phyloP scores from a whole-genome alignment of 148 eudicot species.

The Fagopyrum tataricum region DNA sequence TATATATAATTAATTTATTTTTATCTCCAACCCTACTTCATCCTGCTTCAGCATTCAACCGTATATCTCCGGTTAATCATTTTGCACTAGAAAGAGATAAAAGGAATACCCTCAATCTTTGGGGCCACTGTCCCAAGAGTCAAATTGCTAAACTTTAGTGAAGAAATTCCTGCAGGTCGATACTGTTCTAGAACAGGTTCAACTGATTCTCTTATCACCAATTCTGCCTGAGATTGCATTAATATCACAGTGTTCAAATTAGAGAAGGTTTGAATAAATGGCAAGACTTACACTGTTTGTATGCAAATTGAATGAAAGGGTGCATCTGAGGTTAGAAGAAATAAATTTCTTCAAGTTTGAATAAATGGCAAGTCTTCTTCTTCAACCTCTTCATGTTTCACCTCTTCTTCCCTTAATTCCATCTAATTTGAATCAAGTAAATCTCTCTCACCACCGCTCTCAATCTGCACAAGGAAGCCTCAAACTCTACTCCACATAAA shows the following conservation, averaged over 20 bases:
- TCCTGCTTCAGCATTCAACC: not conserved
- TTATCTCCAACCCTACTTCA: not conserved
- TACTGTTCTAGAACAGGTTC: slow-evolving; percentile 95
- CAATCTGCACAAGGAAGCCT: too few species aligned
- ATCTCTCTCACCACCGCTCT: too few species aligned
- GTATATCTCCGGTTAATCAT: not conserved
- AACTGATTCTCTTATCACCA: slow-evolving; percentile 81
- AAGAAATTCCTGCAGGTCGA: slow-evolving; percentile 83
- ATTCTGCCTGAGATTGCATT: slow-evolving; percentile 39
- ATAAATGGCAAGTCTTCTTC: too few species aligned
- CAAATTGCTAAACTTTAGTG: slow-evolving; percentile 86
- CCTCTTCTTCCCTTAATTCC: too few species aligned
- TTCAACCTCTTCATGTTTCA: too few species aligned
- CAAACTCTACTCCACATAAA: too few species aligned
- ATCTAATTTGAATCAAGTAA: too few species aligned
- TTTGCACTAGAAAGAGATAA: not conserved
- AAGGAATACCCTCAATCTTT: slow-evolving; percentile 75
- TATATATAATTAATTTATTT: too few species aligned
- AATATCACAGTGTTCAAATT: slow-evolving; percentile 7
- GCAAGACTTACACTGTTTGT: not conserved
- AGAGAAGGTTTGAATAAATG: not conserved
- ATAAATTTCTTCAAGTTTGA: too few species aligned
- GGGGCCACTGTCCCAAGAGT: slow-evolving; percentile 97
- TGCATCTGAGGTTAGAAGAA: too few species aligned
- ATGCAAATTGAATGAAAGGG: not conserved